A percentile compares a stretch with the other conserved stretches of the same genome.
Evolutionary conservation across 441 rosid genomes (phyloP).

Genomic region (Corymbia calophylla): DNA sequence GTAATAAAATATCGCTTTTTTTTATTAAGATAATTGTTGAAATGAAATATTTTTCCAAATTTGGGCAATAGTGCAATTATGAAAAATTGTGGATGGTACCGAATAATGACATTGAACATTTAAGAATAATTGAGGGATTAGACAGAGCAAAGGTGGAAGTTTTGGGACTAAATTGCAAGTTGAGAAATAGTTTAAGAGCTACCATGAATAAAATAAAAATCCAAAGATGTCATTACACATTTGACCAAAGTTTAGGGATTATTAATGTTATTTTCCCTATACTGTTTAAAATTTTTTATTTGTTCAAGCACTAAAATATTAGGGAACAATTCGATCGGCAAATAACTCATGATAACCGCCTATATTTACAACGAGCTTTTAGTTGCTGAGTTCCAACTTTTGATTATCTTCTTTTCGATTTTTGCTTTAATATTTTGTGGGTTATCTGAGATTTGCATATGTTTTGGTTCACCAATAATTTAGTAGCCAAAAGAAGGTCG

Average conservation of each 20-base stretch:
- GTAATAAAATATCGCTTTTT: not conserved
- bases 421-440: not conserved
- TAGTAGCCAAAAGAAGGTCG: not conserved
- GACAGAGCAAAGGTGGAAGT: no score
- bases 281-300: not conserved
- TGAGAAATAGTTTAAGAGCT: not conserved
- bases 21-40: not conserved
- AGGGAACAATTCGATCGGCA: not conserved
- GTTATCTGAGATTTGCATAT: fast-evolving
- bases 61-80: not conserved
- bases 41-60: not conserved
- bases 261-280: no score
- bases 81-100: not conserved
- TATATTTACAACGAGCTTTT: not conserved
- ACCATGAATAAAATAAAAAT: no score
- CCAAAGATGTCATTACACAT: no score
- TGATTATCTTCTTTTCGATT: not conserved
- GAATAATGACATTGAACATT: not conserved
- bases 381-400: not conserved
- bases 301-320: not conserved
- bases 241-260: no score
- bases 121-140: not conserved
- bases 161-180: not conserved
- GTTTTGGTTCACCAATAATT: not conserved
- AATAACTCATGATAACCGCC: not conserved